Evolutionary conservation across 139 green algal species (phyloP), one percentile per base, ranked within the genome.

Genomic region (Chlamydomonas sphaeroides): DNA sequence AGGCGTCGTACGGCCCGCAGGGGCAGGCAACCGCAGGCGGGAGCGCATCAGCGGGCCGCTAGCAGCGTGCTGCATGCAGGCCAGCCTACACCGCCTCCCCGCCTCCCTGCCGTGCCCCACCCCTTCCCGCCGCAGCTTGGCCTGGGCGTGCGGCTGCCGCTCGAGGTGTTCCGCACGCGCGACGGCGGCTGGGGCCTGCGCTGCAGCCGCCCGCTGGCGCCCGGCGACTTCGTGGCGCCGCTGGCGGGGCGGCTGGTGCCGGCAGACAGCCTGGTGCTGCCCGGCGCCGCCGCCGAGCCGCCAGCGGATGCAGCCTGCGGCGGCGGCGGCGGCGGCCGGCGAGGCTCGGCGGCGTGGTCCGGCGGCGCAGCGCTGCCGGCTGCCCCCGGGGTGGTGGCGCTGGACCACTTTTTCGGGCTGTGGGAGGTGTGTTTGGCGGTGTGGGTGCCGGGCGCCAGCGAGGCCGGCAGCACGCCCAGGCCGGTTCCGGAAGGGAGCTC

Each of bases 101-200:
- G n/a, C n/a, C n/a, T n/a, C n/a, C n/a, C n/a, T n/a, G 11, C 56
- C 56, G 11, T n/a, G 15, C 5, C 21, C 21, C 21, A 30, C 21
- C 5, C 56, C 30, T 6, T 5, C 59, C 30, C 6, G 7, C 33
- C 35, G 32, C 72, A 79, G 72, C 41, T 80, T 2, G n/a, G 39
- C n/a, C 42, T 14, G 38, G 74, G 74, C 6, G 18, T 62, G 21
- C 30, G 17, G 6, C 59, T 30, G 30, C 61, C 74, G 14, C 39
- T 80, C 15, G 74, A 80, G 61, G 74, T 80, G 11, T 80, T 80
- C 45, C 74, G 74, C 15, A 70, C 35, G 10, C 57, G 35, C 5
- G 74, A 71, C 41, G 23, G 59, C 57, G 41, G 30, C 42, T 80
- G 74, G 74, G 57, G 53, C 4, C 18, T 80, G 28, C 74, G 74